Evolutionary conservation across 2,329 filamentous ascomycete genomes (phyloP), one percentile per base, ranked within the genome.

Genomic region (Colletotrichum destructivum): DNA sequence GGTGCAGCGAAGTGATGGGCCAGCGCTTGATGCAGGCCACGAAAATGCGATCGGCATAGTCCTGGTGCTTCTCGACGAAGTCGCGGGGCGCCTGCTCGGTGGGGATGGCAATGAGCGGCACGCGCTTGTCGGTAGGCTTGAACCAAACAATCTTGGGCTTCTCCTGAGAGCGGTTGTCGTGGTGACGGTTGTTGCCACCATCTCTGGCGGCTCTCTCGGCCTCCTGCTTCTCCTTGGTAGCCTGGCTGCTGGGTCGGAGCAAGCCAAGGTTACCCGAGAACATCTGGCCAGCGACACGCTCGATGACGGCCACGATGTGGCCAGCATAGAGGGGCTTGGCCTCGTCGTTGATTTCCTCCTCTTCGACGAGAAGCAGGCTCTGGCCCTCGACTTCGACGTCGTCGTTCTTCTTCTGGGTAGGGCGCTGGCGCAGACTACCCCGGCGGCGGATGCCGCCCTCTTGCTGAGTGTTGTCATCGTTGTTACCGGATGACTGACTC

Each of bases 121-220:
- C 96, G 79, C 96, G 94, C 89, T 99, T 98, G 84, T 99, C 96
- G 1, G 96, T 99, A 70, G 96, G 96, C 88, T 99, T 99, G 87
- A 99, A 99, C 96, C 96, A 99, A 52, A 99, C 96, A 84, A 99
- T 99, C 91, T 99, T 99, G 74, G 96, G 96, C 85, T 98, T 98
- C 75, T 99, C 96, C 81, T 97, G 95, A 74, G 94, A 90, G 65
- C 95, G 94, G 75, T 93, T 92, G 73, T 95, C 94, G 75, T 96
- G 92, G 64, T 92, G 89, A 74, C 93, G 91, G 65, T 85, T 84
- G 75, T 89, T 88, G 75, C 87, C 88, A 74, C 95, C 96, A 80
- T 98, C 96, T 76, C 96, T 92, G 77, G 95, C 95, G 75, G 94
- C 93, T 74, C 96, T 92, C 86, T 99, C 96, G 55, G 96, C 96